Conservation (phyloP, 306 rosid genomes). For the Inga leiocalycina region DNA sequence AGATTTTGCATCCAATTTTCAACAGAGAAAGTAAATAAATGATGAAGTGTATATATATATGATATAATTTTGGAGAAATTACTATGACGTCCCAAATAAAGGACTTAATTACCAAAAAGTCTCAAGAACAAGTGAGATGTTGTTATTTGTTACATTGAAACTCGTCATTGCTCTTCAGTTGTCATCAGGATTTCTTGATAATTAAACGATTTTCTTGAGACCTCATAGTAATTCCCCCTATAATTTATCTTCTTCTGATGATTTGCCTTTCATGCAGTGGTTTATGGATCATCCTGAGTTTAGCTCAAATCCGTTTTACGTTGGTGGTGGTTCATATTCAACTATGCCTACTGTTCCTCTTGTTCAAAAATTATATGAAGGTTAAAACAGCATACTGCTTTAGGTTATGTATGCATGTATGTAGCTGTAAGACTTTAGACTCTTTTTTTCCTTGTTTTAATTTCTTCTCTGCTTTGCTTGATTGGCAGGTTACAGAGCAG, state of each 20-base stretch:
- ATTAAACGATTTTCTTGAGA: no score
- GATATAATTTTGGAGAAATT: background rate
- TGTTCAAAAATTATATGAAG: constrained; percentile 43
- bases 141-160: no score
- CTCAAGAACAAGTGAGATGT: no score
- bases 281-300: constrained; percentile 52
- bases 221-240: no score
- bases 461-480: background rate
- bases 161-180: no score
- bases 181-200: no score
- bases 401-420: background rate
- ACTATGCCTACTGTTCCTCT: constrained; percentile 39
- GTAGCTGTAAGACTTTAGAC: background rate
- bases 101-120: no score
- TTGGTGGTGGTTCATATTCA: constrained; percentile 63
- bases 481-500: constrained; percentile 39
- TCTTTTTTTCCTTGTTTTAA: background rate
- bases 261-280: constrained; percentile 49
- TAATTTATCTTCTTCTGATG: background rate
- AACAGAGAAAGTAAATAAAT: background rate
- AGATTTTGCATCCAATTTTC: background rate
- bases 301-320: constrained; percentile 45
- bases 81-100: no score
- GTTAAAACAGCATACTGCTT: constrained; percentile 25
- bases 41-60: background rate